Evolutionary conservation across 2,329 filamentous ascomycete genomes (phyloP).

Genomic region (Botrytis fragariae): DNA sequence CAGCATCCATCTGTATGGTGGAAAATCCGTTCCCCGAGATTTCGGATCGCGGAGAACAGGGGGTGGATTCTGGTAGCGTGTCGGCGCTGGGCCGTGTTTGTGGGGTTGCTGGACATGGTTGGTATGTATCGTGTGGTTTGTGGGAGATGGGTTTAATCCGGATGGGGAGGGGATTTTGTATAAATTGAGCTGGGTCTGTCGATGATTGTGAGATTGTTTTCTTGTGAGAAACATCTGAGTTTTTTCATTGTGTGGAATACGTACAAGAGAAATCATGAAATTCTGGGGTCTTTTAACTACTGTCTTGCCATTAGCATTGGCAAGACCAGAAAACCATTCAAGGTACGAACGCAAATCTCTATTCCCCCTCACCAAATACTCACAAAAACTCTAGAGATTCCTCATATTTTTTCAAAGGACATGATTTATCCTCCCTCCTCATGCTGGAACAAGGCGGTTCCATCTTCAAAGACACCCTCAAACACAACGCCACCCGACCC

Average conservation of each 20-base stretch:
- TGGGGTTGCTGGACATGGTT: neutral
- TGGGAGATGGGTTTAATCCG: neutral
- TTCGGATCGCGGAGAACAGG: neutral
- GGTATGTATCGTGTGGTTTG: neutral
- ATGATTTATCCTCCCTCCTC: constrained; percentile 42
- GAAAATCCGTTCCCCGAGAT: neutral
- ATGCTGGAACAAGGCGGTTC: constrained; percentile 40
- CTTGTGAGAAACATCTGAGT: neutral
- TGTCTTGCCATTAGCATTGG: constrained; percentile 14
- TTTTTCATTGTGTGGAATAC: neutral
- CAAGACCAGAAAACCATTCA: constrained; percentile 6
- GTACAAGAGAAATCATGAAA: neutral
- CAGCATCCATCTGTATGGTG: neutral
- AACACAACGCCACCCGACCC: constrained; percentile 42
- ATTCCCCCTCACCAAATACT: neutral
- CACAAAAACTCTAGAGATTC: neutral
- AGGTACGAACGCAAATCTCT: neutral
- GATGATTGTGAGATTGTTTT: neutral
- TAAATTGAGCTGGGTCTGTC: neutral
- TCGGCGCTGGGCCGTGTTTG: neutral
- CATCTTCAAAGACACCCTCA: constrained; percentile 40
- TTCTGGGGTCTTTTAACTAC: constrained; percentile 4
- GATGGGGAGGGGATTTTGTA: neutral
- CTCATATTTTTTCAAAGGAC: constrained; percentile 40
- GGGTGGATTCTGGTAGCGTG: neutral